Conservation (phyloP, 192 early-diverging fungal species). For the Linnemannia schmuckeri region DNA sequence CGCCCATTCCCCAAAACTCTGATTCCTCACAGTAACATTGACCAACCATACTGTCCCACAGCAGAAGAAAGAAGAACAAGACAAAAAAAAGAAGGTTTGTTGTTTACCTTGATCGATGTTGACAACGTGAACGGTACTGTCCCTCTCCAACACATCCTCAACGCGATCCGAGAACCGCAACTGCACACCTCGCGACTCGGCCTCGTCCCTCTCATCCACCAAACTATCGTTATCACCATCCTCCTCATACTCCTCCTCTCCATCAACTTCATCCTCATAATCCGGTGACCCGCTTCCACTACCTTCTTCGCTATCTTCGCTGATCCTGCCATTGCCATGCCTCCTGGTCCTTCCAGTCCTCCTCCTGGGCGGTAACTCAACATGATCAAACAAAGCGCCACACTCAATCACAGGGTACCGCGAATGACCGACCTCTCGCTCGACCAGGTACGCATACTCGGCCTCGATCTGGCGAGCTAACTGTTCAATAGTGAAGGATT, state of each 20-base stretch:
- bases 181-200: conserved; percentile 53
- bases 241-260: conserved; percentile 11
- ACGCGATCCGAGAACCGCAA: conserved; percentile 67
- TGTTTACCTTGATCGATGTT: conserved; percentile 61
- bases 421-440: conserved; percentile 39
- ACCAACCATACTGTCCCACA: background rate
- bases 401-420: conserved; percentile 55
- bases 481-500: conserved; percentile 71
- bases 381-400: conserved; percentile 61
- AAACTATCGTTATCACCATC: background rate
- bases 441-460: conserved; percentile 69
- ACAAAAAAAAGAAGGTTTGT: background rate
- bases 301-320: too few relatives aligned
- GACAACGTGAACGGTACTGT: conserved; percentile 66
- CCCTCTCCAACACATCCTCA: conserved; percentile 63
- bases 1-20: background rate
- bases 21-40: background rate
- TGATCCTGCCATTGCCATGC: background rate
- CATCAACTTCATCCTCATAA: background rate
- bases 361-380: conserved; percentile 15
- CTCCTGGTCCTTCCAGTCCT: background rate
- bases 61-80: conserved; percentile 1
- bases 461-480: conserved; percentile 78
- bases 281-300: background rate
- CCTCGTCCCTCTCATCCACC: conserved; percentile 25